These are phyloP conservation scores for Pseudogymnoascus sp. DNA, from an alignment of 2,329 filamentous ascomycete genomes.

Conservation along the genomic window DNA sequence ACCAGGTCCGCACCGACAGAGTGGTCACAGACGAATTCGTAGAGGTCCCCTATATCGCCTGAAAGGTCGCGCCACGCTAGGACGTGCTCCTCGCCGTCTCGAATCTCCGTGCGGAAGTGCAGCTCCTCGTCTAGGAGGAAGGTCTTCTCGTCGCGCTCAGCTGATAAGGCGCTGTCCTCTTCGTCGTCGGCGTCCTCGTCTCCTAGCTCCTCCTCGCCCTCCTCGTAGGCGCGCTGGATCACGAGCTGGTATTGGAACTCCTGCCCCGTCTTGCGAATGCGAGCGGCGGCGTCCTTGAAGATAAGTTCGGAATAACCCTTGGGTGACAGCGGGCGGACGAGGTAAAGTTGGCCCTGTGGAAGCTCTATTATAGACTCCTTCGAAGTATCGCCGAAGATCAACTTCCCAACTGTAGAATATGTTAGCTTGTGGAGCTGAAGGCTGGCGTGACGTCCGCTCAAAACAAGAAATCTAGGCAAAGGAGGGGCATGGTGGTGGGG, in stretches of 20 bases:
- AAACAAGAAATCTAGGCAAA: slow-evolving; percentile 13
- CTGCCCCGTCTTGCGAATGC: slow-evolving; percentile 85
- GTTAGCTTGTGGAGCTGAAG: slow-evolving; percentile 8
- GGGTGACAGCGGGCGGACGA: slow-evolving; percentile 87
- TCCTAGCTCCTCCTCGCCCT: slow-evolving; percentile 87
- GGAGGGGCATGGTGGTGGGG: slow-evolving; percentile 15
- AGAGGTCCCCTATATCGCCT: slow-evolving; percentile 89
- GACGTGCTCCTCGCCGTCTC: slow-evolving; percentile 73
- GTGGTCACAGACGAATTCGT: slow-evolving; percentile 90
- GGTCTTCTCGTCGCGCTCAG: slow-evolving; percentile 92
- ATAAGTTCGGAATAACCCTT: slow-evolving; percentile 99
- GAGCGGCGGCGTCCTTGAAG: slow-evolving; percentile 92
- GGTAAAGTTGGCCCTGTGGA: slow-evolving; percentile 90
- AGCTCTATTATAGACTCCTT: slow-evolving; percentile 92
- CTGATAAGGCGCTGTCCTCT: slow-evolving; percentile 63
- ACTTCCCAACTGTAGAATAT: slow-evolving; percentile 64
- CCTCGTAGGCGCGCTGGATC: slow-evolving; percentile 91
- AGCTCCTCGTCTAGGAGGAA: slow-evolving; percentile 91
- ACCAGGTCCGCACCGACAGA: slow-evolving; percentile 63
- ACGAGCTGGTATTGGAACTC: slow-evolving; percentile 98
- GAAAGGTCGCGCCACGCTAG: slow-evolving; percentile 93
- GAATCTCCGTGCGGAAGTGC: slow-evolving; percentile 75
- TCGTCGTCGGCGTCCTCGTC: slow-evolving; percentile 86
- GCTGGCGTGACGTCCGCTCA: slow-evolving; percentile 17
- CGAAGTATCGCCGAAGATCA: slow-evolving; percentile 73